Base-by-base conservation (phyloP, 257 asterid genomes). In the Gentiana dahurica region DNA sequence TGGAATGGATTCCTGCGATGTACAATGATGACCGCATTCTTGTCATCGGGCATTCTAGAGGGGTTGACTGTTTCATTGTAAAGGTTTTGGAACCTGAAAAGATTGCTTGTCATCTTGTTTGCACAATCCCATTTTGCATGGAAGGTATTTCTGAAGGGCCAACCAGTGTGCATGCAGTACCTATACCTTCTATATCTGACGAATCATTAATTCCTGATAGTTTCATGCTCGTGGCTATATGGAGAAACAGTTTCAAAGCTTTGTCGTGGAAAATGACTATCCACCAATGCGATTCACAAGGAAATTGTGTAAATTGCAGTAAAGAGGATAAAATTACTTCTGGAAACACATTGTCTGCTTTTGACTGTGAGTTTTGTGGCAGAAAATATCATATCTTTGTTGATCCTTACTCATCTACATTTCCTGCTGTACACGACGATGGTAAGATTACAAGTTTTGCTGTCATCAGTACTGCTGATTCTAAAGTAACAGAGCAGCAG, bases 201-300 rank as follows among this genome's bases (percentile, higher is more conserved):
- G 81, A 73, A 67, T 71, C 79, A 64, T 67, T 65, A 65, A 36
- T 64, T 65, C 79, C 78, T 35, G 70, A 80, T 79, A 91, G 63
- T 72, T 91, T 87, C 66, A 71, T 87, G 65, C 74, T 91, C 64
- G 60, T 91, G 59, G 96, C 95, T 44, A 55, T 85, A 49, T 85
- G 94, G 88, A 71, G 73, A 88, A 79, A 79, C 46, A 73, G 51
- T 24, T 85, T 85, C 71, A 74, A 46, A 73, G 97, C 97, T 67
- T 58, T 83, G 55, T 91, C 98, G 37, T 87, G 94, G 95, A 85
- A 83, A 77, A 73, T 91, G 64, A 75, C 81, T 61, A 67, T 85
- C 63, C 86, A 85, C 58, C 70, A 62, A 59, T 51, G 58, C 68
- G 85, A 74, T 71, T 73, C 65, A 37, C 72, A 73, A 49, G 77